These are phyloP conservation scores for Aristolochia contorta DNA, from an alignment of 164 flowering plant species.

Conservation along the genomic window DNA sequence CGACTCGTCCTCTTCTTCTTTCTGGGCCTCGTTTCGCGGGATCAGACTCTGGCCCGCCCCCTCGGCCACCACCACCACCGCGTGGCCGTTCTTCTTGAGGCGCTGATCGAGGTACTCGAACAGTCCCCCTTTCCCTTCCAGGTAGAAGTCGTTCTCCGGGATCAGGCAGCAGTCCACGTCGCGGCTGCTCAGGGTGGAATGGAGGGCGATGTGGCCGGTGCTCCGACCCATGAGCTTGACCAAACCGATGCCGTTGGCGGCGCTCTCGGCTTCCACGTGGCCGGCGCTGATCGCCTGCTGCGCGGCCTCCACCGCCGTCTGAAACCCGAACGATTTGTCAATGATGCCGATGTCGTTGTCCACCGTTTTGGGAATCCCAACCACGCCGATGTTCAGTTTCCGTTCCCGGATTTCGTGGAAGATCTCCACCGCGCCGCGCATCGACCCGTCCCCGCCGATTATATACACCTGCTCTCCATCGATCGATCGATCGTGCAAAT, in stretches of 20 bases:
- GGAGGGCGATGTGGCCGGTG: conserved; percentile 79
- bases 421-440: conserved; percentile 74
- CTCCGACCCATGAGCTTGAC: conserved; percentile 90
- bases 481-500: too few species aligned
- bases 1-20: conserved; percentile 62
- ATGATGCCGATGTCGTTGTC: conserved; percentile 84
- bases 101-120: conserved; percentile 47
- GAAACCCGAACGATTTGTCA: conserved; percentile 79
- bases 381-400: conserved; percentile 37
- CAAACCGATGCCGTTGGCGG: conserved; percentile 76
- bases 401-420: conserved; percentile 48
- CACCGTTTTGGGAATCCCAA: conserved; percentile 79
- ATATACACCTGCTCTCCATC: conserved; percentile 66
- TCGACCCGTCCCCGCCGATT: conserved; percentile 82
- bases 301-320: conserved; percentile 80
- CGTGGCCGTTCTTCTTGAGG: conserved; percentile 56
- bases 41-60: conserved; percentile 83
- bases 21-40: conserved; percentile 43
- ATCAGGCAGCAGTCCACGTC: conserved; percentile 84
- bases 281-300: conserved; percentile 74
- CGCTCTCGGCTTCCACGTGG: conserved; percentile 79
- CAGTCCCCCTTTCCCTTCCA: conserved; percentile 71
- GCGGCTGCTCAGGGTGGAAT: conserved; percentile 68
- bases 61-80: conserved; percentile 74
- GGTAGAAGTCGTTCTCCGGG: conserved; percentile 59